A percentile compares a stretch with the other conserved stretches of the same genome.
phyloP scores from a whole-genome alignment of 352 stramenopile genomes.

The Globisporangium polare region DNA sequence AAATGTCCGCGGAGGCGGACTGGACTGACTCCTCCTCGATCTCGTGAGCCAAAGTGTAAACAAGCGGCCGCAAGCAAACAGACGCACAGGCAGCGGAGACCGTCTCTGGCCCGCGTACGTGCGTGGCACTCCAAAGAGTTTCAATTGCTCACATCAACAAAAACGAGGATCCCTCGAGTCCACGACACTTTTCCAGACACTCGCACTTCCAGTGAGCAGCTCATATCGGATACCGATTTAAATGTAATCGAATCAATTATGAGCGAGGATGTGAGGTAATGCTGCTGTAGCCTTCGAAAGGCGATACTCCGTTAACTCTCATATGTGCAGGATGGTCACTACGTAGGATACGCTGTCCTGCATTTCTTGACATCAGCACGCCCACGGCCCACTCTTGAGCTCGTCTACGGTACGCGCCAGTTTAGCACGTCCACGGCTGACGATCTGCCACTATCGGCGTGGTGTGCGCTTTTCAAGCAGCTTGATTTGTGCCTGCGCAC shows the following conservation, averaged over 20 bases:
- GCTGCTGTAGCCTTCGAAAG: no score
- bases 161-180: neutral
- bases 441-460: neutral
- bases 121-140: constrained; percentile 2
- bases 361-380: neutral
- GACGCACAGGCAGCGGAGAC: neutral
- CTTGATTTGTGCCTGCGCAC: neutral
- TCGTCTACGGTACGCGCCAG: neutral
- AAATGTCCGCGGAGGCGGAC: neutral
- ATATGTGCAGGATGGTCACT: no score
- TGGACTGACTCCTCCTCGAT: neutral
- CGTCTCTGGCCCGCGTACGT: constrained; percentile 1
- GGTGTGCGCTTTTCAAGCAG: neutral
- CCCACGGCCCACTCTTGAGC: neutral
- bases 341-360: no score
- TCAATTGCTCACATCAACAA: neutral
- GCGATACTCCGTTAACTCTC: no score
- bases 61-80: neutral
- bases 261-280: no score
- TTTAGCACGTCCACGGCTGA: neutral
- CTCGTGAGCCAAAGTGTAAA: neutral
- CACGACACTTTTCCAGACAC: no score
- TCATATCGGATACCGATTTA: no score
- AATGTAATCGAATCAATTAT: no score
- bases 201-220: no score